Base-by-base conservation (phyloP, 805 yeast genomes). In the Starmerella kuoi region DNA sequence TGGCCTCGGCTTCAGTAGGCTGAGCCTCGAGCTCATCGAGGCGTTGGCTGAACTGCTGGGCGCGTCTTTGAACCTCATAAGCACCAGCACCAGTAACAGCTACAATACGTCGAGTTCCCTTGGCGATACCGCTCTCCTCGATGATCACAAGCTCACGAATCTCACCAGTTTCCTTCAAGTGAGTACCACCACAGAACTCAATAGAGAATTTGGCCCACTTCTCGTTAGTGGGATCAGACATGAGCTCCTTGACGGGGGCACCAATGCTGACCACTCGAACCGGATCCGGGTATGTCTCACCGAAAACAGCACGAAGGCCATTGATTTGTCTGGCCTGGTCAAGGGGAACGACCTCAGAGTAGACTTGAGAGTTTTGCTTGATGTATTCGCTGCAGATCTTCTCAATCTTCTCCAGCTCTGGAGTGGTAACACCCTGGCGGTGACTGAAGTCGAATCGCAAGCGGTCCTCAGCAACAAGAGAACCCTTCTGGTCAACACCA, bases 181-280 rank as follows among this genome's bases (percentile, higher is more conserved):
- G 99, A 11, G 98, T 91, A 66, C 99, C 99, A 66, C 99, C 99
- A 67, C 99, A 91, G 72, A 91, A 91, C 67, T 91, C 99, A 52
- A 91, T 72, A 1, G 95, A 84, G 57, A 73, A 69, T 32, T 73
- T 66, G 55, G 62, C 65, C 97, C 98, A 91, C 56, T 83, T 74
- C 39, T 67, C 66, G 58, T 74, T 81, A 23, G 66, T 54, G 53
- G 96, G 95, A 54, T 77, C 69, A 5, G 70, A 68, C 51, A 88
- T 61, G 53, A 91, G 68, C 12, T 81, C 91, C 21, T 82, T 86
- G 34, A 91, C 86, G 36, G 95, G 77, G 31, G 74, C 79, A 58
- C 99, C 99, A 57, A 91, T 82, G 24, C 95, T 83, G 37, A 91
- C 96, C 53, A 91, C 98, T 61, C 98, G 78, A 19, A 91, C 99